Percentiles rank a stretch among this genome's conserved stretches.
Evolutionary conservation across 139 green algal genomes (phyloP).

Genomic region (Chlamydomonas urium): DNA sequence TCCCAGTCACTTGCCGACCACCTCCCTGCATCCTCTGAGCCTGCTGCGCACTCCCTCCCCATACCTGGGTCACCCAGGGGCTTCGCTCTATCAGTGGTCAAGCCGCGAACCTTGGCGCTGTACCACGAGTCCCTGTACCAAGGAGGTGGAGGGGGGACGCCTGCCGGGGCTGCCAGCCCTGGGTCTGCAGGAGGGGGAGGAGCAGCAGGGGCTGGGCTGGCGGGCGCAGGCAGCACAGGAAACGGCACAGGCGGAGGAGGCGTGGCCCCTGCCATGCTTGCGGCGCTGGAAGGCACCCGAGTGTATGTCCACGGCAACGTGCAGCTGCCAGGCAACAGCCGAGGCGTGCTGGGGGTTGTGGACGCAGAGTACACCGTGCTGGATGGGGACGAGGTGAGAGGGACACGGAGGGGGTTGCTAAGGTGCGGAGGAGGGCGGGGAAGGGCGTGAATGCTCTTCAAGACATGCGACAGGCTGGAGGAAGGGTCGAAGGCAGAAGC

Average conservation of each 20-base stretch:
- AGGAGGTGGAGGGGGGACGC: not conserved
- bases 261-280: constrained; percentile 11
- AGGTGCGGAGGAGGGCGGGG: too few species aligned
- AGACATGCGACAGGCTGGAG: too few species aligned
- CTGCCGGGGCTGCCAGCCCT: not conserved
- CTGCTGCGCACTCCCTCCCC: not conserved
- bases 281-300: constrained; percentile 13
- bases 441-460: too few species aligned
- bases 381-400: constrained; percentile 30
- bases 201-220: not conserved
- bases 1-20: too few species aligned
- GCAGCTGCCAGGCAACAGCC: constrained; percentile 16
- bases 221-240: not conserved
- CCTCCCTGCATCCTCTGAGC: too few species aligned
- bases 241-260: not conserved
- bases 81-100: constrained; percentile 33
- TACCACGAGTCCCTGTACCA: constrained; percentile 19
- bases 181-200: not conserved
- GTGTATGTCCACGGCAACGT: constrained; percentile 16
- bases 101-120: constrained; percentile 10
- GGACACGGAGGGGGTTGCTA: too few species aligned
- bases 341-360: constrained; percentile 31
- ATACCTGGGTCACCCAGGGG: not conserved
- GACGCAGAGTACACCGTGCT: constrained; percentile 32
- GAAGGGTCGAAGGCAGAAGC: too few species aligned